A percentile compares a stretch with the other conserved stretches of the same genome.
phyloP scores from a whole-genome alignment of 805 yeast species.

The Ogataea siamensis region DNA sequence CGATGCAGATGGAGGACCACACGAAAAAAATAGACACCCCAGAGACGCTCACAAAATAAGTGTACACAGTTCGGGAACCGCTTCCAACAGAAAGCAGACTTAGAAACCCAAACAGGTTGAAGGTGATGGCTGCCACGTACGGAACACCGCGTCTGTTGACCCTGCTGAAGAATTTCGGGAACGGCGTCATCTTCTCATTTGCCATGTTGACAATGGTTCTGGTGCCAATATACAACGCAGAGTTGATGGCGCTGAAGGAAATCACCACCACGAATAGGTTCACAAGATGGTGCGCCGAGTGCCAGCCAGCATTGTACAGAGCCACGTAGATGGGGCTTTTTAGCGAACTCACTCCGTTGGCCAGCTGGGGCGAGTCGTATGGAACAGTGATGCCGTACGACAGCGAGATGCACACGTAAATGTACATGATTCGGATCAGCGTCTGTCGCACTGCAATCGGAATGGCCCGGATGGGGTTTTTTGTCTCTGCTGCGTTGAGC shows the following conservation, averaged over 20 bases:
- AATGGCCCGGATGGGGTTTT: slow-evolving; percentile 55
- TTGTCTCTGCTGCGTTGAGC: slow-evolving; percentile 59
- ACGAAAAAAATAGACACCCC: slow-evolving; percentile 69
- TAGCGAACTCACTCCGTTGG: slow-evolving; percentile 38
- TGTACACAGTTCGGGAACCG: slow-evolving; percentile 60
- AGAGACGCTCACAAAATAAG: slow-evolving; percentile 57
- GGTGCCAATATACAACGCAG: slow-evolving; percentile 67
- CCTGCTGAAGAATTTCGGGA: slow-evolving; percentile 42
- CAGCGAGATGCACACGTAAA: slow-evolving; percentile 55
- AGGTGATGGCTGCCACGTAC: slow-evolving; percentile 51
- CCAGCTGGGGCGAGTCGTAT: slow-evolving; percentile 47
- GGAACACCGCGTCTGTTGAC: slow-evolving; percentile 65
- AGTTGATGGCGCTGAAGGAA: slow-evolving; percentile 66
- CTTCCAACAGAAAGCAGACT: slow-evolving; percentile 56
- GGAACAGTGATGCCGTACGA: slow-evolving; percentile 61
- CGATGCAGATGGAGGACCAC: slow-evolving; percentile 59
- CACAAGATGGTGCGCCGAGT: slow-evolving; percentile 49
- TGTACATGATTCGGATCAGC: slow-evolving; percentile 50
- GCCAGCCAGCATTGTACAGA: slow-evolving; percentile 50
- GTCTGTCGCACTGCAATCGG: slow-evolving; percentile 59
- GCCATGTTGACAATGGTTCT: slow-evolving; percentile 67
- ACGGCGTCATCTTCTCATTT: slow-evolving; percentile 45
- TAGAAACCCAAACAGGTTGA: slow-evolving; percentile 53
- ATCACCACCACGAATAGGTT: slow-evolving; percentile 63
- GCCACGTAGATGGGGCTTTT: slow-evolving; percentile 51